Evolutionary conservation across 75 land plant species (phyloP).

Genomic region (Selaginella moellendorffii): DNA sequence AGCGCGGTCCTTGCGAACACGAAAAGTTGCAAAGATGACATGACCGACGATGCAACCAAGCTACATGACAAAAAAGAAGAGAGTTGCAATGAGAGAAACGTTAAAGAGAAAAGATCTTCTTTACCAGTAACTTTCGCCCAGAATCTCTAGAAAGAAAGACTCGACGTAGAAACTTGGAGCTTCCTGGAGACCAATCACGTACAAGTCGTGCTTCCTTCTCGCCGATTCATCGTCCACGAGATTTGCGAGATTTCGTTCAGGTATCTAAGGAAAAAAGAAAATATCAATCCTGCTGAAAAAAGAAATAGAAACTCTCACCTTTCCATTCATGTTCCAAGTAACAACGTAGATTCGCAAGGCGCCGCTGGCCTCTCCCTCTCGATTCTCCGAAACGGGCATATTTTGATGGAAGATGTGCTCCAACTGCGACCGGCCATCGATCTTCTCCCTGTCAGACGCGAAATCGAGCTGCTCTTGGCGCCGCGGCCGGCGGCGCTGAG

Average conservation of each 20-base stretch:
- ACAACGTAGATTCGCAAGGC: slow-evolving; percentile 40
- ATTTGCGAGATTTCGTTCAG: not conserved
- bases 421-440: not conserved
- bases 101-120: not conserved
- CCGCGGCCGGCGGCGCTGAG: too few species aligned
- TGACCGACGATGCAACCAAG: slow-evolving; percentile 36
- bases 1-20: slow-evolving; percentile 37
- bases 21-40: slow-evolving; percentile 68
- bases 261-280: not conserved
- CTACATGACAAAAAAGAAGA: slow-evolving; percentile 15
- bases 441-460: not conserved
- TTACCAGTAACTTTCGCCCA: slow-evolving; percentile 44
- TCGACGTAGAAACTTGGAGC: slow-evolving; percentile 32
- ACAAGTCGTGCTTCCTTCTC: slow-evolving; percentile 35
- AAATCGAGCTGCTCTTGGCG: not conserved
- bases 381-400: not conserved
- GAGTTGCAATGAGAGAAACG: not conserved
- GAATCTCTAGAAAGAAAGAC: slow-evolving; percentile 20
- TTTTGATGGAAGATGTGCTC: not conserved
- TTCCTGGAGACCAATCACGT: slow-evolving; percentile 73
- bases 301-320: slow-evolving; percentile 22
- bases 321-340: slow-evolving; percentile 95
- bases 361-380: not conserved
- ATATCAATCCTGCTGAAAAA: not conserved
- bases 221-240: not conserved